Evolutionary conservation across 176 grass and related monocot genomes (phyloP).

Genomic region (Oryza australiensis): DNA sequence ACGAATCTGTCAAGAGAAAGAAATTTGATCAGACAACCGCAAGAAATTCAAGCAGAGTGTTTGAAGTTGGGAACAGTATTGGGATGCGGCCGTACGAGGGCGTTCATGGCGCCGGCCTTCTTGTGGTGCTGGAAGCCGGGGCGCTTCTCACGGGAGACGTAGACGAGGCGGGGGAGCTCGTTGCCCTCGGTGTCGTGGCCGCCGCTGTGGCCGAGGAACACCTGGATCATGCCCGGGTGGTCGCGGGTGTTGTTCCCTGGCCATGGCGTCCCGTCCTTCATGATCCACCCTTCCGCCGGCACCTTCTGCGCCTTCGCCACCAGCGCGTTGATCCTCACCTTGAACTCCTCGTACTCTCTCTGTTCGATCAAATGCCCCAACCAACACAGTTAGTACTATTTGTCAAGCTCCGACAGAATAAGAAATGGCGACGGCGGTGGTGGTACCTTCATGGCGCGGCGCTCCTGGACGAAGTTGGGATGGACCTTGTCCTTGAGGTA

Average conservation of each 20-base stretch:
- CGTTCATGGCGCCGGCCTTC: constrained; percentile 99
- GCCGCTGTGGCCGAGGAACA: constrained; percentile 94
- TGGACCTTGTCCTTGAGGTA: constrained; percentile 99
- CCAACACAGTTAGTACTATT: background rate
- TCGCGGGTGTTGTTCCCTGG: constrained; percentile 97
- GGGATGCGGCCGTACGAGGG: constrained; percentile 66
- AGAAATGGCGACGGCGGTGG: background rate
- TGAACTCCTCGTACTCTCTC: constrained; percentile 99
- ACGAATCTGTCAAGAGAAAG: constrained; percentile 52
- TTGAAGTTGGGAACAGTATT: no score
- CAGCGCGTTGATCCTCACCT: constrained; percentile 91
- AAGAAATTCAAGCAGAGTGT: no score
- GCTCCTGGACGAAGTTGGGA: constrained; percentile 85
- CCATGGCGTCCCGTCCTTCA: constrained; percentile 99
- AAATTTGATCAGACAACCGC: background rate
- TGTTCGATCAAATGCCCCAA: constrained; percentile 19
- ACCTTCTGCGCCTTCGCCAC: constrained; percentile 93
- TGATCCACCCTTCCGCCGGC: constrained; percentile 89
- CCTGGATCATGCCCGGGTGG: constrained; percentile 99
- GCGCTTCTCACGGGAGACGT: constrained; percentile 97
- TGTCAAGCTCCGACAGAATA: no score
- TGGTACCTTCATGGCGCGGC: constrained; percentile 92
- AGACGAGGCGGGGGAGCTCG: constrained; percentile 90
- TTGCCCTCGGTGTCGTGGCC: constrained; percentile 92
- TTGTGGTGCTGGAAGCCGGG: constrained; percentile 97